phyloP scores from a whole-genome alignment of 1,139 yeast genomes.

The Saccharomyces hybrid region DNA sequence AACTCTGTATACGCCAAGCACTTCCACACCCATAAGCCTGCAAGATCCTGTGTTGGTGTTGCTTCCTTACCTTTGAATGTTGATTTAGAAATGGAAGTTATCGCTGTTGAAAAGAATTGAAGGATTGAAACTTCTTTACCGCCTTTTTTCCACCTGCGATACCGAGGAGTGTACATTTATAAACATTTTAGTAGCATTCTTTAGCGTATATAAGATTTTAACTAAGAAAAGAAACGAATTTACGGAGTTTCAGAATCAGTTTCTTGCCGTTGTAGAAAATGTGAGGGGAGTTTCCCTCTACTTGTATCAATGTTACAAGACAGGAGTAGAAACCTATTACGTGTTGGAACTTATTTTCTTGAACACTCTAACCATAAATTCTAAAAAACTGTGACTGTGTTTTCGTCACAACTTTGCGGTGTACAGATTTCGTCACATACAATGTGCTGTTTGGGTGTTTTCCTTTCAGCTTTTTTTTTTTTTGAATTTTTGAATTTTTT shows the following conservation, averaged over 20 bases:
- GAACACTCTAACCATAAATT: too few relatives aligned
- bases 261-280: neutral
- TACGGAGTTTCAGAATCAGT: neutral
- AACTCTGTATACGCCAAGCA: constrained; percentile 77
- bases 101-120: constrained; percentile 53
- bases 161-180: neutral
- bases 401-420: neutral
- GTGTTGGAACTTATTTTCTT: neutral
- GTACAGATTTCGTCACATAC: neutral
- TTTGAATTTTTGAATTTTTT: neutral
- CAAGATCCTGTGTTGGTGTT: constrained; percentile 94
- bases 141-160: neutral
- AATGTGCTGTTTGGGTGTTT: neutral
- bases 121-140: neutral
- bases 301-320: neutral
- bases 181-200: neutral
- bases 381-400: neutral
- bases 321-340: neutral
- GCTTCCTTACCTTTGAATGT: constrained; percentile 79
- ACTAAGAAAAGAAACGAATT: neutral
- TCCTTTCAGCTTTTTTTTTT: neutral
- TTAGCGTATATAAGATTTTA: neutral
- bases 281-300: too few relatives aligned
- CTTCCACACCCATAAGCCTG: constrained; percentile 80
- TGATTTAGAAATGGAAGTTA: constrained; percentile 64